phyloP scores from a whole-genome alignment of 345 rosid genomes.

The Anastatica hierochuntica region DNA sequence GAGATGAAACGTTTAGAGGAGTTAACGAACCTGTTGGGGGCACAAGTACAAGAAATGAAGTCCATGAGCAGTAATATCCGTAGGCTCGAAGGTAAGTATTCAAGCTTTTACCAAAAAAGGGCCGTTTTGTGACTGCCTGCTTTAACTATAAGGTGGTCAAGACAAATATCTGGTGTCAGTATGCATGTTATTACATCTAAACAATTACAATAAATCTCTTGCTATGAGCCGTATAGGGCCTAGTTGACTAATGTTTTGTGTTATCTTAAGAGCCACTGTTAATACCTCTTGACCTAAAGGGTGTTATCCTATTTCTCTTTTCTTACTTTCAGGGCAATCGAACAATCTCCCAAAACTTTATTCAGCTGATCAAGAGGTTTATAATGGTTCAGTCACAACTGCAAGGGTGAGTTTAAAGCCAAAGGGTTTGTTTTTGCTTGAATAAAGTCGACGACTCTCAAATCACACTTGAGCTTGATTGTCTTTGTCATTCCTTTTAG shows the following conservation, averaged over 20 bases:
- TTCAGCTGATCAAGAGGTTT: slow-evolving; percentile 42
- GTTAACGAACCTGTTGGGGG: slow-evolving; percentile 48
- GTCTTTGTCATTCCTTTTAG: no score
- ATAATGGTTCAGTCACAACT: slow-evolving; percentile 24
- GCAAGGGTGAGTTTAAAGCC: slow-evolving; percentile 44
- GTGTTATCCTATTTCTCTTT: neutral
- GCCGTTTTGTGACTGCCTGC: no score
- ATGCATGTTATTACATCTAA: neutral
- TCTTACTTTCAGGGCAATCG: slow-evolving; percentile 39
- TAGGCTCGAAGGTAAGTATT: slow-evolving; percentile 53
- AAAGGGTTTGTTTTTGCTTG: neutral
- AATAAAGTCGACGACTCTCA: no score
- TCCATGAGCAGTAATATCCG: slow-evolving; percentile 53
- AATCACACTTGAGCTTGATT: no score
- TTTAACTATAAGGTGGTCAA: no score
- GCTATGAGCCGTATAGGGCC: neutral
- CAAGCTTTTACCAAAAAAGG: neutral
- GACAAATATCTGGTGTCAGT: neutral
- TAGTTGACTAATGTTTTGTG: neutral
- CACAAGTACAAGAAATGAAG: slow-evolving; percentile 84
- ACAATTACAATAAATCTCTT: neutral
- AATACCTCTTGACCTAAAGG: neutral
- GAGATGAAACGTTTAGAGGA: slow-evolving; percentile 62
- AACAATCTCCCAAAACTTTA: slow-evolving; percentile 27
- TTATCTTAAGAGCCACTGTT: neutral